These are phyloP conservation scores for Leccinum griseonigrum DNA, from an alignment of 1,284 basidiomycete species.

Conservation along the genomic window DNA sequence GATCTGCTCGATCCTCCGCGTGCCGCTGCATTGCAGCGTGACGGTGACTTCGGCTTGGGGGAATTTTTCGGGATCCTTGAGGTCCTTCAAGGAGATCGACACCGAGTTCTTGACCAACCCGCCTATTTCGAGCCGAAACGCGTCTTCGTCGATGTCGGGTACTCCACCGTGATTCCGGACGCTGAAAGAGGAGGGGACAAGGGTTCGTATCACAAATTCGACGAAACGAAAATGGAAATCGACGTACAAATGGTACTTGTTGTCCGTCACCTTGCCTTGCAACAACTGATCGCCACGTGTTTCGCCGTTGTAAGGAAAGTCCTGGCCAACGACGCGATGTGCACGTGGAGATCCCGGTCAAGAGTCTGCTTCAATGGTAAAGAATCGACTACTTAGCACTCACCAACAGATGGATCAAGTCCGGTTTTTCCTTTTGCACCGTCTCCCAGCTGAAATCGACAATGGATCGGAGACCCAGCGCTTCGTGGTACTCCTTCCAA, in stretches of 20 bases:
- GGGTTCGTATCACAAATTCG: not conserved
- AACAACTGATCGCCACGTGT: slow-evolving; percentile 14
- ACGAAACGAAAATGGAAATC: not conserved
- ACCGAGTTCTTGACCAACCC: slow-evolving; percentile 11
- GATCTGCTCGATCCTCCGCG: slow-evolving; percentile 53
- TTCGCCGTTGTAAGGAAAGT: slow-evolving; percentile 20
- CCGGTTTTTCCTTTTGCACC: slow-evolving; percentile 52
- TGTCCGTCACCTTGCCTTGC: slow-evolving; percentile 18
- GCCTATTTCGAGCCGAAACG: slow-evolving; percentile 14
- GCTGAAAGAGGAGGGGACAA: not conserved
- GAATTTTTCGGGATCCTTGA: slow-evolving; percentile 17
- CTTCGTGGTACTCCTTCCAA: slow-evolving; percentile 53
- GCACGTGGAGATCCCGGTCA: not conserved
- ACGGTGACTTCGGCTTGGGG: slow-evolving; percentile 47
- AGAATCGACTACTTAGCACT: slow-evolving; percentile 24
- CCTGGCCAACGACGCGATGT: not conserved
- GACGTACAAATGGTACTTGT: slow-evolving; percentile 18
- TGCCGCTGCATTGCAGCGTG: slow-evolving; percentile 55
- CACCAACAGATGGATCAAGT: slow-evolving; percentile 52
- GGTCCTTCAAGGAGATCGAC: slow-evolving; percentile 16
- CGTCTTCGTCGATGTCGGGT: slow-evolving; percentile 17
- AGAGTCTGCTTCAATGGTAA: not conserved
- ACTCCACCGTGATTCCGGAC: slow-evolving; percentile 18
- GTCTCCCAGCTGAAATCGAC: slow-evolving; percentile 52
- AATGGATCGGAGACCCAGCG: slow-evolving; percentile 45